Conservation (phyloP, 129 eudicot species). For the Apium graveolens region DNA sequence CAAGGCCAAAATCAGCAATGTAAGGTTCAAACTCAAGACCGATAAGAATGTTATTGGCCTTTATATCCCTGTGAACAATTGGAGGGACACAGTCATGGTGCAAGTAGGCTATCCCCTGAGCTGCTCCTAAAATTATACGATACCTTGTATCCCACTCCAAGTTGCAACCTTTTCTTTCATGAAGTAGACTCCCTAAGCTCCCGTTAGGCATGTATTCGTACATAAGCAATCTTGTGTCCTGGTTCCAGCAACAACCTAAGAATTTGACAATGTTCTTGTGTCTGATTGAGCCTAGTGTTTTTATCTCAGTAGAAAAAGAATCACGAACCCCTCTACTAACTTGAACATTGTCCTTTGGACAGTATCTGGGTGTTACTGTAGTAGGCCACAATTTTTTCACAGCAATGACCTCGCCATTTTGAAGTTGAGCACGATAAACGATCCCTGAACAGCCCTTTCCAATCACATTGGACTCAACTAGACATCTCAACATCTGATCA, state of each 20-base stretch:
- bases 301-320: conserved; percentile 87
- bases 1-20: conserved; percentile 96
- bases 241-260: conserved; percentile 91
- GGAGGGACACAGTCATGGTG: conserved; percentile 96
- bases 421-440: conserved; percentile 79
- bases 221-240: conserved; percentile 80
- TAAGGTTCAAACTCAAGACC: conserved; percentile 93
- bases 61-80: conserved; percentile 82
- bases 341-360: conserved; percentile 24
- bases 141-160: conserved; percentile 93
- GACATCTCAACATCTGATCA: conserved; percentile 58
- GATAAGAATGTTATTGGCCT: conserved; percentile 87
- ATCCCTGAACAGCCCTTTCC: conserved; percentile 98
- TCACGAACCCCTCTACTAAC: conserved; percentile 56
- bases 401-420: conserved; percentile 76
- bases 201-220: conserved; percentile 98
- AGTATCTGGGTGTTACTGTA: conserved; percentile 28
- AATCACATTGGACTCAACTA: conserved; percentile 73
- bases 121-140: conserved; percentile 64
- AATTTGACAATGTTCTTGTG: conserved; percentile 92
- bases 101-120: conserved; percentile 88
- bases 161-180: conserved; percentile 56
- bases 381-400: conserved; percentile 87
- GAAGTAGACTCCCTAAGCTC: conserved; percentile 84
- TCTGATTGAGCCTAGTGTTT: conserved; percentile 78